Evolutionary conservation across 2,329 filamentous ascomycete genomes (phyloP), one percentile per base, ranked within the genome.

Genomic region (Pseudocercospora fijiensis): DNA sequence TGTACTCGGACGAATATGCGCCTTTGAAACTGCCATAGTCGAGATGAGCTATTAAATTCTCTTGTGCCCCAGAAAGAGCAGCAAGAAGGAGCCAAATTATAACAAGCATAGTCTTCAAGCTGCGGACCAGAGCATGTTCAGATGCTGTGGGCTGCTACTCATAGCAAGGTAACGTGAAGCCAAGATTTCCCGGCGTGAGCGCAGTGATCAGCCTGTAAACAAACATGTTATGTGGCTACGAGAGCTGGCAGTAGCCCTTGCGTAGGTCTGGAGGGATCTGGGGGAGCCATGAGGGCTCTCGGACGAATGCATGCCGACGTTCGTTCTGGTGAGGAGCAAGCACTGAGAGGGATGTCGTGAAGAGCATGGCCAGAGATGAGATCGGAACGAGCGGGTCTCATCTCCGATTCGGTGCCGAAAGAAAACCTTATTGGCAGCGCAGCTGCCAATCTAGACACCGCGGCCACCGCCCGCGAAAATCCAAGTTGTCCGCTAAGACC

Each of bases 21-120:
- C 68, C 70, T 20, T 58, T 28, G 62, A 71, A 71, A 4, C 56
- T 68, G 47, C 67, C 68, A 56, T 70, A 70, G 51, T 69, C 60
- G 47, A 71, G 70, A 16, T 62, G 4, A 30, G 65, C 64, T 13
- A 57, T 60, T 2, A 65, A 57, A 0, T 47, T 60, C 16, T 49
- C 63, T 22, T 66, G 63, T 26, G 49, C 49, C 26, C 16, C 2
- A 8, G 24, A 16, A 30, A n/a, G 3, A n/a, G 49, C 24, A 10
- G 49, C 49, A 26, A 30, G 24, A 26, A 53, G 49, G 26, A 53
- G 26, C 26, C 49, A 53, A 26, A 16, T 10, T 24, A 53, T 24
- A 26, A 18, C 18, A 11, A 24, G 45, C 45, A 49, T 49, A 11
- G 20, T 49, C 22, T 5, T 11, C 18, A 26, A 49, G 45, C 18